These are phyloP conservation scores for Laetiporus sulphureus DNA, from an alignment of 1,284 basidiomycete genomes.

Conservation along the genomic window DNA sequence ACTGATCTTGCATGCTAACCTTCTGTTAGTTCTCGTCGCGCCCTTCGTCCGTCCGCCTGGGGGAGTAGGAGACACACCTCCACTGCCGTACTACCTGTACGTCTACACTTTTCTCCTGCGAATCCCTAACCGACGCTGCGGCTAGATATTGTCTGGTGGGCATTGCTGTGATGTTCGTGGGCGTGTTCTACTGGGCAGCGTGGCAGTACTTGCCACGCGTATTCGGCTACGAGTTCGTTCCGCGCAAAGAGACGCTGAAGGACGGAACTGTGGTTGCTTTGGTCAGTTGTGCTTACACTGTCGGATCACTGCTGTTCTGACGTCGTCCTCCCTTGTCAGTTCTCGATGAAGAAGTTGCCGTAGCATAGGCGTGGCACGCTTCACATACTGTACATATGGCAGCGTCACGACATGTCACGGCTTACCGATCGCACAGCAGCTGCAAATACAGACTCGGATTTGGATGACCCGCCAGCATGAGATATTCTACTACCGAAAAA, in stretches of 20 bases:
- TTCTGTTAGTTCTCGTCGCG: conserved; percentile 39
- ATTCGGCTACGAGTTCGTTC: conserved; percentile 42
- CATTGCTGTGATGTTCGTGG: conserved; percentile 40
- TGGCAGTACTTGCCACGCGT: conserved; percentile 47
- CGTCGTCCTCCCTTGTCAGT: background rate
- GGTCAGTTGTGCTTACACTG: conserved; percentile 28
- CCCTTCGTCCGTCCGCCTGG: conserved; percentile 51
- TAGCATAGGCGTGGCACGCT: too few relatives aligned
- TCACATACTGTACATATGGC: too few relatives aligned
- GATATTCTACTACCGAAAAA: too few relatives aligned
- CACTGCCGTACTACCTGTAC: conserved; percentile 52
- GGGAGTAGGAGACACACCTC: conserved; percentile 50
- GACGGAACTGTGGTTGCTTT: conserved; percentile 53
- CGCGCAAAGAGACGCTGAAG: conserved; percentile 38
- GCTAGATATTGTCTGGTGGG: conserved; percentile 49
- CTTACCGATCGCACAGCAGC: too few relatives aligned
- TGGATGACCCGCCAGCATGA: too few relatives aligned
- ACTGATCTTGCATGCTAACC: background rate
- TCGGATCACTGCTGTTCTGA: background rate
- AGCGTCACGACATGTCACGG: too few relatives aligned
- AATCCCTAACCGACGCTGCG: background rate
- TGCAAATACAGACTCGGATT: too few relatives aligned
- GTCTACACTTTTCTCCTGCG: conserved; percentile 10
- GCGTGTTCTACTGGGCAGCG: conserved; percentile 47
- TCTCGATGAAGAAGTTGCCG: conserved; percentile 2